phyloP scores from a whole-genome alignment of 202 grass and related monocot species.

The Setaria italica region DNA sequence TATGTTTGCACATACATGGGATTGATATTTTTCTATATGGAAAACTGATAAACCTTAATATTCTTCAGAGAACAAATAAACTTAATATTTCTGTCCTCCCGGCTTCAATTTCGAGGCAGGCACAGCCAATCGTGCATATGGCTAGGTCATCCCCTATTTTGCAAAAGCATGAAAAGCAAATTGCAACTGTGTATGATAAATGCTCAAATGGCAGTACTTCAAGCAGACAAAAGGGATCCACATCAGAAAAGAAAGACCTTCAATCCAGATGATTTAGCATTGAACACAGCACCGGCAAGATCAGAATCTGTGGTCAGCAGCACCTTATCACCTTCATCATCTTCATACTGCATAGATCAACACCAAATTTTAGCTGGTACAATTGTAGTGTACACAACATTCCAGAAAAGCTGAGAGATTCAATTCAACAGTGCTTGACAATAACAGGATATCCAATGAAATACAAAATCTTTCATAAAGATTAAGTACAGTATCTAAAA shows the following conservation, averaged over 20 bases:
- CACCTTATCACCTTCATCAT: slow-evolving; percentile 94
- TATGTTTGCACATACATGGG: not conserved
- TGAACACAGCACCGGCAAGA: slow-evolving; percentile 66
- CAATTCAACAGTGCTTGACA: not conserved
- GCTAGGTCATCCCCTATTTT: not conserved
- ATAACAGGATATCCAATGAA: not conserved
- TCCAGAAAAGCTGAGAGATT: not conserved
- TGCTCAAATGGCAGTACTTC: not conserved
- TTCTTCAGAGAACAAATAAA: not conserved
- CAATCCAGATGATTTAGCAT: slow-evolving; percentile 72
- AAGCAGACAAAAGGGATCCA: slow-evolving; percentile 1
- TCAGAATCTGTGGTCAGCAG: slow-evolving; percentile 83
- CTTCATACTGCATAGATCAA: slow-evolving; percentile 73
- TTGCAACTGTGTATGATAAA: not conserved
- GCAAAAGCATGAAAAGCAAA: not conserved
- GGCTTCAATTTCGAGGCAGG: not conserved
- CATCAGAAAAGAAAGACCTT: slow-evolving; percentile 62
- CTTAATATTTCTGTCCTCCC: not conserved
- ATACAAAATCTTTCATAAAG: slow-evolving; percentile 28
- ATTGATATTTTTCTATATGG: not conserved
- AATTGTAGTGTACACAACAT: not conserved
- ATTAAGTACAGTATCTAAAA: not conserved
- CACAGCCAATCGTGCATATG: not conserved
- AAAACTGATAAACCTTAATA: not conserved
- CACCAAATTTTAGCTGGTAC: slow-evolving; percentile 22